Base-by-base conservation (phyloP, 768 basidiomycete species). In the Stropharia rugosoannulata region DNA sequence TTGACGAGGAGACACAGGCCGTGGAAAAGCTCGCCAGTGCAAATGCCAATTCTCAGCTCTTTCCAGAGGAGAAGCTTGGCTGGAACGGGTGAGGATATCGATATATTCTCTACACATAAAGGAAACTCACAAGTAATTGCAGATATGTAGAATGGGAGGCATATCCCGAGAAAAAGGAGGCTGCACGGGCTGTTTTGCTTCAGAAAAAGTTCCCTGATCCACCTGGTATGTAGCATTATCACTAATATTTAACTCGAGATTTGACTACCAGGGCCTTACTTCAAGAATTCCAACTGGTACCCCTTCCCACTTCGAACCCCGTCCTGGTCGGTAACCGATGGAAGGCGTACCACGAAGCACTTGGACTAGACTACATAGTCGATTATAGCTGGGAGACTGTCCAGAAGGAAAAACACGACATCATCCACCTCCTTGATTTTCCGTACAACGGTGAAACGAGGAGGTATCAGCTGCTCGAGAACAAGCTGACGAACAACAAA, bases 391-490 rank as follows among this genome's bases (percentile, higher is more conserved):
- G 59, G 59, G 47, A 56, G 32, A 42, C 45, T 4, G 59, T 60
- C 10, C 51, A 56, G 39, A 52, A 60, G 47, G 59, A 60, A 48
- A 60, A 60, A 32, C 51, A 57, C 11, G 59, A 60, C 38, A 50
- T 60, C 29, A 49, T 60, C 35, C 59, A 60, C 45, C 37, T 60
- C 11, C 51, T 60, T 25, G 55, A 56, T 37, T 60, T 60, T 32
- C 59, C 59, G 1, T 60, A 60, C 38, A 60, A 60, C 19, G 59
- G 59, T 42, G 59, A 60, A 32, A 51, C 59, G 32, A 60, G 48
- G 47, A 52, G 39, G 2, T 56, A 46, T 56, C 40, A 41, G 49
- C 19, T 59, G 37, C 25, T 51, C 18, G 45, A 55, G 29, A 45
- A 38, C 15, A 55, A 55, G 38, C 10, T 55, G 6, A 55, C 54